Percentiles rank a stretch among this genome's conserved stretches.
Evolutionary conservation across 1,139 yeast species (phyloP).

Genomic region (Eremothecium coryli): DNA sequence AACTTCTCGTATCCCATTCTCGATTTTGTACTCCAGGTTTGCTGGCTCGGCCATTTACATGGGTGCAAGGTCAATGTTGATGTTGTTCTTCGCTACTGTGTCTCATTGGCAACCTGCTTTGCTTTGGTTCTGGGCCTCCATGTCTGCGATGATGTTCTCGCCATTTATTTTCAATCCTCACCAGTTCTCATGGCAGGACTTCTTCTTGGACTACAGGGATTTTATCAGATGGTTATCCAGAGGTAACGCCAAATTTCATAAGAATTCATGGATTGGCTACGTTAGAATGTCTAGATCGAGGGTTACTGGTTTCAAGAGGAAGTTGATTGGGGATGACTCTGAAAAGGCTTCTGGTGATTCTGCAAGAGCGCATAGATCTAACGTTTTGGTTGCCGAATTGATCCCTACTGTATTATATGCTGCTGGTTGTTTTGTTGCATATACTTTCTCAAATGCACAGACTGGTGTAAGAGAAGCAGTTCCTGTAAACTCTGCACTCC

Average conservation of each 20-base stretch:
- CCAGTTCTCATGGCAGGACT: constrained; percentile 98
- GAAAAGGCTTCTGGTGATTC: constrained; percentile 95
- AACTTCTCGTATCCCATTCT: constrained; percentile 95
- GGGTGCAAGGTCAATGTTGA: constrained; percentile 87
- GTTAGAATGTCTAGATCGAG: constrained; percentile 93
- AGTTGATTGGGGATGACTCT: constrained; percentile 74
- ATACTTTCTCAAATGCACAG: constrained; percentile 90
- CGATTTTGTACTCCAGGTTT: constrained; percentile 89
- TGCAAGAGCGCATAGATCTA: constrained; percentile 86
- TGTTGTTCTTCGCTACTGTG: constrained; percentile 84
- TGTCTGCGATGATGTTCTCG: constrained; percentile 80
- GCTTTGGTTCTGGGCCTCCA: constrained; percentile 97
- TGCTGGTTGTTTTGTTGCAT: constrained; percentile 86
- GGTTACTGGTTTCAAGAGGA: constrained; percentile 95
- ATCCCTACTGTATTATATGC: constrained; percentile 78
- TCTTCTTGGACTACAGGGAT: constrained; percentile 97
- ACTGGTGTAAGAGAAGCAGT: constrained; percentile 65
- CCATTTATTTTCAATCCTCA: constrained; percentile 97
- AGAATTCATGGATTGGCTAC: constrained; percentile 99
- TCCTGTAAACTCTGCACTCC: constrained; percentile 68
- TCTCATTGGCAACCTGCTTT: constrained; percentile 97
- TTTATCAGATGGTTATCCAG: constrained; percentile 97
- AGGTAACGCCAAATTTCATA: constrained; percentile 98
- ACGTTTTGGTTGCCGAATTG: constrained; percentile 77
- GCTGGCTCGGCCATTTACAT: constrained; percentile 95